Base-by-base conservation (phyloP, 2,329 filamentous ascomycete species). In the Eutypella sp. region DNA sequence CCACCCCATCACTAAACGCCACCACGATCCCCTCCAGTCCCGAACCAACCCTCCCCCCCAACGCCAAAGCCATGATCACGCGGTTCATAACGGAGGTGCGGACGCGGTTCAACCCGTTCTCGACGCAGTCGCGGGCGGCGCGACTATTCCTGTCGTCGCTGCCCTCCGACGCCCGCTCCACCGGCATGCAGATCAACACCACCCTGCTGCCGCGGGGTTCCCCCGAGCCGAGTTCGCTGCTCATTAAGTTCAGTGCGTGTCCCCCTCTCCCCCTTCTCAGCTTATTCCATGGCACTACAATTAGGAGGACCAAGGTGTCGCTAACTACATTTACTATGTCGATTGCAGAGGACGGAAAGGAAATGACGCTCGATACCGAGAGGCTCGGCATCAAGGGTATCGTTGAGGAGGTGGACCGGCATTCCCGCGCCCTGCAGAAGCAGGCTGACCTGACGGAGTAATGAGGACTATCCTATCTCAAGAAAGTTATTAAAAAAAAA, bases 71-170 rank as follows among this genome's bases (percentile, higher is more conserved):
- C 37, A 93, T 93, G 89, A 88, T 93, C 50, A 92, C 87, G 48
- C 83, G 84, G 64, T 93, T 89, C 73, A 80, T 95, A 67, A 92
- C 90, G 66, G 82, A 89, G 65, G 83, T 97, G 59, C 82, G 90
- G 60, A 85, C 89, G 54, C 82, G 82, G 65, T 96, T 97, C 82
- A 96, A 95, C 70, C 92, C 93, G 33, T 97, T 97, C 79, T 86
- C 83, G 23, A 70, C 78, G 20, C 76, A 79, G 64, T 84, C 89
- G 51, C 90, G 89, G 63, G 85, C 91, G 20, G 91, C 89, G 33
- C 85, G 93, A 37, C 77, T 95, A 42, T 93, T 97, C 69, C 87
- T 97, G 56, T 85, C 88, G 25, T 78, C 87, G 53, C 81, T 99
- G 25, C 89, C 92, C 9, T 81, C 90, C 36, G 82, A 85, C 59